A percentile compares a stretch with the other conserved stretches of the same genome.
Conservation (phyloP, 1,284 basidiomycete genomes). For the Trichosporon ovoides region DNA sequence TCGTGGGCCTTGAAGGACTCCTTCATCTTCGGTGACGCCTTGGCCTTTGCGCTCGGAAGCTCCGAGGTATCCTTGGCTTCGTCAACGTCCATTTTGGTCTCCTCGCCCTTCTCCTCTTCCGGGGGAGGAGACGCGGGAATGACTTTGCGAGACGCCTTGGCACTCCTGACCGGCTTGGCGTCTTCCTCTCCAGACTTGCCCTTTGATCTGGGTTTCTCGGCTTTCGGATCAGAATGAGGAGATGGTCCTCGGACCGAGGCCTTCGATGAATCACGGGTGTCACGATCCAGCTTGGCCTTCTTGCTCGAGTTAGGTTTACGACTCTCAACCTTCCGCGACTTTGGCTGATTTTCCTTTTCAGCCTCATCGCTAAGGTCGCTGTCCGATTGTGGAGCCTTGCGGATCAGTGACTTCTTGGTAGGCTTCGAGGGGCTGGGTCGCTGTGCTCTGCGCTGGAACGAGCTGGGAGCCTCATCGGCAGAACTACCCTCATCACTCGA, state of each 20-base stretch:
- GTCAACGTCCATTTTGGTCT: neutral
- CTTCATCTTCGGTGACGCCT: conserved; percentile 8
- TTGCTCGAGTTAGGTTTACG: conserved; percentile 1
- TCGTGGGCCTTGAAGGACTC: neutral
- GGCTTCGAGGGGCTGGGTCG: neutral
- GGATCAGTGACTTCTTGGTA: neutral
- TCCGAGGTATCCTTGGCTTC: neutral
- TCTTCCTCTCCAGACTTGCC: conserved; percentile 3
- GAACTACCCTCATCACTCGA: conserved; percentile 18
- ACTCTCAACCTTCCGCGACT: conserved; percentile 6
- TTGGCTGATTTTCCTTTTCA: conserved; percentile 9
- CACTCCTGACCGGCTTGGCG: neutral
- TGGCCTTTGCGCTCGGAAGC: neutral
- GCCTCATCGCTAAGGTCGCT: conserved; percentile 10
- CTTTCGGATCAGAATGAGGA: neutral
- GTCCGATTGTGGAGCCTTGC: neutral
- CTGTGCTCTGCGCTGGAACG: neutral
- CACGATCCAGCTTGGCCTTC: neutral
- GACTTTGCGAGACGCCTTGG: neutral
- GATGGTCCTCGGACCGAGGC: neutral
- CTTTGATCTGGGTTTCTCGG: neutral
- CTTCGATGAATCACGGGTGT: conserved; percentile 2
- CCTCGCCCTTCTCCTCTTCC: neutral
- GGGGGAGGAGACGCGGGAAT: neutral
- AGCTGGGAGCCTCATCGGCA: conserved; percentile 1